Base-by-base conservation (phyloP, 2,329 filamentous ascomycete genomes). In the Microdochium trichocladiopsis region DNA sequence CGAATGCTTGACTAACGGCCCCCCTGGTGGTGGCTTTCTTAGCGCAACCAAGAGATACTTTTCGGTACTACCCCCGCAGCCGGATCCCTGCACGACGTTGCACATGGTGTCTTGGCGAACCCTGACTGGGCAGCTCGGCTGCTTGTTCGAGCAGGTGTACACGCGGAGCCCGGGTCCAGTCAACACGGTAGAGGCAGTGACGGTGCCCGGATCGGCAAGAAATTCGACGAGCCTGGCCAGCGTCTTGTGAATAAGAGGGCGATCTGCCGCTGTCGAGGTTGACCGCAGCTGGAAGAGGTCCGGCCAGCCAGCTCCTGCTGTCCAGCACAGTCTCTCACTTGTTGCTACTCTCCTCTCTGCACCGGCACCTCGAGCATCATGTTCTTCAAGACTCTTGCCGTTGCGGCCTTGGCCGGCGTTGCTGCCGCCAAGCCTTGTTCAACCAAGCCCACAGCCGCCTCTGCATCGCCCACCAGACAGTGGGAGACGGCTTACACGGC, bases 401-500 rank as follows among this genome's bases (percentile, higher is more conserved):
- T 22, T 5, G 12, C 41, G 10, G 16, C 18, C 12, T 4, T 45
- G 16, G 41, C 41, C 41, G 12, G 41, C 18, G 6, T 18, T 18
- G n/a, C 21, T 21, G 41, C 41, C 22, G 41, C 41, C 12, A 23
- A 18, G 9, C 16, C 14, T 18, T 21, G 3, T 18, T 45, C 18
- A 18, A 16, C 9, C 10, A 16, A 45, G 18, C n/a, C 16, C 41
- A 18, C 41, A 22, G n/a, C 41, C 41, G 18, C n/a, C n/a, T 41
- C 36, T 18, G 21, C 23, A 6, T 12, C 28, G 21, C 22, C 14
- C 14, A 33, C 47, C 16, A 18, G 12, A 21, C 5, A 11, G 18
- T 45, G 41, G 41, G 57, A 61, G 53, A 59, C 61, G 50, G 53
- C 59, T 21, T 76, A 78, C 64, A 83, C 80, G 16, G 75, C 79